A percentile compares a stretch with the other conserved stretches of the same genome.
phyloP scores from a whole-genome alignment of 1,139 yeast genomes.

The Pichia sp. region DNA sequence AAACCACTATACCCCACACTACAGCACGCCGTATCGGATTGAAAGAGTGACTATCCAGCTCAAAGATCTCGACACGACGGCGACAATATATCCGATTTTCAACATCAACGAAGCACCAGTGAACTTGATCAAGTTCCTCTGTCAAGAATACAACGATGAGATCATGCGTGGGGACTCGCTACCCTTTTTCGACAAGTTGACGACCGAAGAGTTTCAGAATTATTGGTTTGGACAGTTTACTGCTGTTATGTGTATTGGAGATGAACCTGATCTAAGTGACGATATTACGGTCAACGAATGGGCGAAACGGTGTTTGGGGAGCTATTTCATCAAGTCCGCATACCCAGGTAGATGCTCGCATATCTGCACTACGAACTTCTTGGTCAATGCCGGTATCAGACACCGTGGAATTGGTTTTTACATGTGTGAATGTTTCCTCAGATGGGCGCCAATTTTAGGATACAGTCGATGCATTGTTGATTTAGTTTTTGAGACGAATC shows the following conservation, averaged over 20 bases:
- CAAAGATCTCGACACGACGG: constrained; percentile 88
- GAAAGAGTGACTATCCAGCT: constrained; percentile 60
- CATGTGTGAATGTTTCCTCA: constrained; percentile 75
- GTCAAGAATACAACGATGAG: constrained; percentile 94
- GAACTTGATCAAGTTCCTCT: constrained; percentile 73
- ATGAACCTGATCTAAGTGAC: constrained; percentile 55
- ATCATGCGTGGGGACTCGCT: constrained; percentile 85
- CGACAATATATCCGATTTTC: constrained; percentile 86
- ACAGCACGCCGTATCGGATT: constrained; percentile 25
- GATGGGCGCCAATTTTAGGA: constrained; percentile 91
- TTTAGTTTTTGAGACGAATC: constrained; percentile 84
- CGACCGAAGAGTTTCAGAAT: constrained; percentile 68
- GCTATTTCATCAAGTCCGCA: constrained; percentile 80
- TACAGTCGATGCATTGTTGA: constrained; percentile 84
- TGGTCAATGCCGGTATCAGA: constrained; percentile 90
- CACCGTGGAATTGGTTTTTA: constrained; percentile 93
- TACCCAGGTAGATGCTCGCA: constrained; percentile 94
- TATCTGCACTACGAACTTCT: constrained; percentile 85
- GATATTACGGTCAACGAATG: constrained; percentile 52
- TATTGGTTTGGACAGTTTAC: constrained; percentile 90
- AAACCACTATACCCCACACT: constrained; percentile 31
- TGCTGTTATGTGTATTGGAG: constrained; percentile 85
- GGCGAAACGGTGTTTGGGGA: constrained; percentile 89
- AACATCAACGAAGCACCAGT: constrained; percentile 64
- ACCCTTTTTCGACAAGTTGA: constrained; percentile 78